Evolutionary conservation across 1,284 basidiomycete genomes (phyloP), one percentile per base, ranked within the genome.

Genomic region (Mycosarcoma maydis): DNA sequence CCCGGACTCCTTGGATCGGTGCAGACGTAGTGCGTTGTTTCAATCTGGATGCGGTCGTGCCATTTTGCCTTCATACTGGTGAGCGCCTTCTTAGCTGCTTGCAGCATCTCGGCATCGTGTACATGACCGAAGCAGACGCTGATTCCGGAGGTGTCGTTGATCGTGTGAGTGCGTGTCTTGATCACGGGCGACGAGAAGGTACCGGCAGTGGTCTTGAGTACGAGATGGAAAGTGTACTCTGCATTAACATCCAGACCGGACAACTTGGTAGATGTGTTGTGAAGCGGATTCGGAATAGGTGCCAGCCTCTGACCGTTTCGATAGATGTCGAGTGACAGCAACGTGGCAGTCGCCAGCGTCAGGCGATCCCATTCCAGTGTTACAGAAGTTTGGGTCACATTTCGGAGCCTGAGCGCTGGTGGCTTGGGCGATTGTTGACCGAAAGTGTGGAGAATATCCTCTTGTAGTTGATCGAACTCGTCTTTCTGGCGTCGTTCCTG

Each of bases 31-130:
- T 81, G 80, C 11, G 80, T 80, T 1, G 80, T 81, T 22, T 81
- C 80, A 38, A 98, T 94, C 83, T 94, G 92, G 23, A 99, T 94
- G 73, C 89, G 90, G 69, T 94, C 90, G 72, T 89, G 91, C 88
- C 90, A 92, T 23, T 67, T 66, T 3, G 74, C 78, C 29, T 73
- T 69, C 68, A 81, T 69, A 23, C 54, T 46, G 29, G 42, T 38
- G 23, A 81, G 46, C 6, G 72, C 67, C 19, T 60, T 41, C 38
- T 74, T 72, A 27, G 75, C 66, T 9, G 65, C 72, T 32, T 76
- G 60, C 10, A 73, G 64, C 41, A 70, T 59, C 23, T 52, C 50
- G 9, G 48, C 22, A 14, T 75, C 73, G 22, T 54, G 48, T 7
- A 81, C 64, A 29, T 66, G 55, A 36, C 77, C 80, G 40, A 81